Evolutionary conservation across 495 filamentous ascomycete genomes (phyloP), one percentile per base, ranked within the genome.

Genomic region (Sphaerosporella brunnea): DNA sequence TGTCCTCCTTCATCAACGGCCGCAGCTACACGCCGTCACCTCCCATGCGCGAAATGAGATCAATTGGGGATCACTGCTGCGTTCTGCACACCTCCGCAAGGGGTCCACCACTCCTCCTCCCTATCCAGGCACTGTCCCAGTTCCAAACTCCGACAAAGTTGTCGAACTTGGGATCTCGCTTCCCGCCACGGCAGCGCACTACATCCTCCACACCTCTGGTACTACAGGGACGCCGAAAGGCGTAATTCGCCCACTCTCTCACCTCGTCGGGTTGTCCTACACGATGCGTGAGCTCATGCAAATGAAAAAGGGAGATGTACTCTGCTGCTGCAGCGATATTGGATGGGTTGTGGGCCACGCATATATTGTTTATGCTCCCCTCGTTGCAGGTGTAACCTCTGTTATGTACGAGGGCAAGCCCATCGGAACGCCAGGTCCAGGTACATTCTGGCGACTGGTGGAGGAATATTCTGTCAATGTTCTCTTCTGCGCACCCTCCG

Each of bases 341-440:
- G 83, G 83, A 23, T 90, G 81, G 83, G 80, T 88, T 0, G 82
- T 87, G 0, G 83, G 82, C 0, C 83, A 90, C 58, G 80, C 78
- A 13, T 88, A 83, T 53, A 87, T 93, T 42, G 59, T 94, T 3
- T 95, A 93, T 61, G 82, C 74, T 10, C 83, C 82, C 4, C 69
- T 95, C 9, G 73, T 95, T 3, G 73, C 78, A 2, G 86, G 87
- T 7, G 86, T 84, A 3, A 79, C 87, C 3, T 90, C 85, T 0
- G 73, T 95, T 13, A 69, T 94, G 1, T 94, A 84, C 58, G 87
- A 94, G 65, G 87, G 87, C 2, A 94, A 94, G 51, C 87, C 87
- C 2, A 66, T 94, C 24, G 87, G 86, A 2, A 95, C 88, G 0
- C 87, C 87, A 0, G 75, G 93, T 52, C 82, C 83, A 11, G 76